Conservation (phyloP, 257 asterid genomes). For the Solanum stenotomum region DNA sequence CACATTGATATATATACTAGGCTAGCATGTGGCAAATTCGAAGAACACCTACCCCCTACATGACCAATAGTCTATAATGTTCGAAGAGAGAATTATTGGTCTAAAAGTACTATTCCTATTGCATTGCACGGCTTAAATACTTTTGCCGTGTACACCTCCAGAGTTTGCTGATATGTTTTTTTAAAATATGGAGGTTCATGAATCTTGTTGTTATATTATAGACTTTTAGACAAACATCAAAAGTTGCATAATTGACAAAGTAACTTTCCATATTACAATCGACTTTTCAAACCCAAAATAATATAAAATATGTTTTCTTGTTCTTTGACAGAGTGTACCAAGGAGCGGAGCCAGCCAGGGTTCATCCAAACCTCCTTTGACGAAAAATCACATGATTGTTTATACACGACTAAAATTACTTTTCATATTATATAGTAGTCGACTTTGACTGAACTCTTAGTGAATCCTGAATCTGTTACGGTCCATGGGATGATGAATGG, state of each 20-base stretch:
- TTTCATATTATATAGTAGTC: not conserved
- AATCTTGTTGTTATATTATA: not conserved
- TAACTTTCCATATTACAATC: conserved; percentile 6
- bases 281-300: not conserved
- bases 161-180: not conserved
- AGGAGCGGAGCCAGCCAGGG: not conserved
- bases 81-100: not conserved
- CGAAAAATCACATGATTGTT: fast-evolving
- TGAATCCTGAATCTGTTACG: not conserved
- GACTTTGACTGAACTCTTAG: not conserved
- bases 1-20: not conserved
- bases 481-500: conserved; percentile 7
- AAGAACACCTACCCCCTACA: not conserved
- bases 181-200: not conserved
- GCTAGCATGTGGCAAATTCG: not conserved
- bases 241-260: not conserved
- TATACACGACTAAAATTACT: not conserved
- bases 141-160: not conserved
- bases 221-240: not conserved
- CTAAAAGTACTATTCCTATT: not conserved
- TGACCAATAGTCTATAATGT: not conserved
- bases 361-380: not conserved
- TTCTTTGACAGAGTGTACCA: not conserved
- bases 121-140: not conserved
- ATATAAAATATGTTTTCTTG: not conserved